Evolutionary conservation across 2,329 filamentous ascomycete genomes (phyloP).

Genomic region (Tolypocladium ovalisporum): DNA sequence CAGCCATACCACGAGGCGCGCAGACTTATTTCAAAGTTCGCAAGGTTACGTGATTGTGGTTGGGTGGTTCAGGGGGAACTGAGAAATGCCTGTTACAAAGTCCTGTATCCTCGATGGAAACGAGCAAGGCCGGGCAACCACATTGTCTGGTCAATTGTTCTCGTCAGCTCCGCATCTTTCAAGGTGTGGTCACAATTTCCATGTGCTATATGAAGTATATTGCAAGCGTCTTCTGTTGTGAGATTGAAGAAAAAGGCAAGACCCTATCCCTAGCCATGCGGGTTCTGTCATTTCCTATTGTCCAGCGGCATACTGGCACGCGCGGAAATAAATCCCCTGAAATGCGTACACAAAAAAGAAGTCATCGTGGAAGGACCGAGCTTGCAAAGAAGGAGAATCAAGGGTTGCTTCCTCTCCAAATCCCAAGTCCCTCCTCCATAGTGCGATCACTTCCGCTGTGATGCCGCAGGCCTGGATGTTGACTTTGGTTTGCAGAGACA

Average conservation of each 20-base stretch:
- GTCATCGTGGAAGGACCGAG: neutral
- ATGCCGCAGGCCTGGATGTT: neutral
- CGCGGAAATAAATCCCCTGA: neutral
- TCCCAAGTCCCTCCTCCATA: neutral
- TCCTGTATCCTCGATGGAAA: neutral
- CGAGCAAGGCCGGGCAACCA: neutral
- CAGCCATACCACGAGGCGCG: neutral
- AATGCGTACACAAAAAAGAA: neutral
- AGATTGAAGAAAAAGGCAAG: too few relatives aligned
- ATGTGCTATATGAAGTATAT: neutral
- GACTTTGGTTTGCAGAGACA: neutral
- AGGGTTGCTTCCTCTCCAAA: neutral
- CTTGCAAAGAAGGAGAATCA: neutral
- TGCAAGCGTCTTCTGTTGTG: neutral
- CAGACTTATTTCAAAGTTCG: neutral
- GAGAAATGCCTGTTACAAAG: neutral
- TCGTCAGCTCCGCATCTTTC: too few relatives aligned
- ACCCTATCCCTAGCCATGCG: neutral
- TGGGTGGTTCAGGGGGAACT: neutral
- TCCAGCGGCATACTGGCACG: neutral
- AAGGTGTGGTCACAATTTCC: neutral
- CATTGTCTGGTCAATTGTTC: neutral
- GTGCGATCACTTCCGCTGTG: neutral
- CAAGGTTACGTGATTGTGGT: too few relatives aligned
- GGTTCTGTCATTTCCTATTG: neutral